Evolutionary conservation across 2,329 filamentous ascomycete species (phyloP).

Genomic region (Neonectria punicea): DNA sequence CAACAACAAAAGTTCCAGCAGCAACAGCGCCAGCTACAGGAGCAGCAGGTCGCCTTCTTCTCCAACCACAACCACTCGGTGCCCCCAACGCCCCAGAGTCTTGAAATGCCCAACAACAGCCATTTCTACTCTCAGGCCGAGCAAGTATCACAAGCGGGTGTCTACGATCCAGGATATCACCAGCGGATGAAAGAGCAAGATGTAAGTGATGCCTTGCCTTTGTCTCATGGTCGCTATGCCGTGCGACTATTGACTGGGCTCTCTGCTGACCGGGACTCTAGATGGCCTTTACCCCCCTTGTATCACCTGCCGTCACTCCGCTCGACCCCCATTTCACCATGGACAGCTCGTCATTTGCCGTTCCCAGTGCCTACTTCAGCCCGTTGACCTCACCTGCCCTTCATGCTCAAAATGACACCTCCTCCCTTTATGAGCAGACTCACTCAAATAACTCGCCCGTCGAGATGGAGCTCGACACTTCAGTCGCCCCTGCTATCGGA

Average conservation of each 20-base stretch:
- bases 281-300: constrained; percentile 83
- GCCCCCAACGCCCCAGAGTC: constrained; percentile 83
- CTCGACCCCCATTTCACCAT: constrained; percentile 76
- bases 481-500: constrained; percentile 47
- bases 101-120: constrained; percentile 72
- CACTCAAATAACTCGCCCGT: constrained; percentile 63
- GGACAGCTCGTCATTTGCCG: constrained; percentile 64
- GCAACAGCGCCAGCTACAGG: constrained; percentile 67
- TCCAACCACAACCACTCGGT: constrained; percentile 68
- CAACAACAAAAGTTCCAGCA: constrained; percentile 72
- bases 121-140: constrained; percentile 71
- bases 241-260: neutral
- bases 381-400: constrained; percentile 84
- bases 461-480: constrained; percentile 65
- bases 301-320: constrained; percentile 86
- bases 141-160: constrained; percentile 63
- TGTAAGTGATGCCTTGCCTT: constrained; percentile 51
- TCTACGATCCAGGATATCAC: constrained; percentile 73
- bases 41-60: constrained; percentile 67
- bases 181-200: constrained; percentile 76
- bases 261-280: constrained; percentile 46
- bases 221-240: neutral
- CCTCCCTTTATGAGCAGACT: constrained; percentile 34
- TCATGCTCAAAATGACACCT: constrained; percentile 61
- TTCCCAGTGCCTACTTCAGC: constrained; percentile 82